Conservation (phyloP, 2,329 filamentous ascomycete species). For the Monosporascus cannonballus region DNA sequence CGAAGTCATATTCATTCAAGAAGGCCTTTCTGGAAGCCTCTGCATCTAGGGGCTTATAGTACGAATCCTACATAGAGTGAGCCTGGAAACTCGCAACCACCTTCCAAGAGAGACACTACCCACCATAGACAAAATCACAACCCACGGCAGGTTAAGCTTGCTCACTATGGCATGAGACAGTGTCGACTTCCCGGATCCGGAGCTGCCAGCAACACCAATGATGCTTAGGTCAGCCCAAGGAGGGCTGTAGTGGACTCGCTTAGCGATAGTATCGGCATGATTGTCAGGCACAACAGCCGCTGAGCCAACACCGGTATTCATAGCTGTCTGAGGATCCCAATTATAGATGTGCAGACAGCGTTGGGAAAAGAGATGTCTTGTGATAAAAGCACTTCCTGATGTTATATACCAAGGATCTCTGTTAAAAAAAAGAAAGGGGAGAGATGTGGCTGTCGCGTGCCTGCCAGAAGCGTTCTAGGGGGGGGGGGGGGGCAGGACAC, state of each 20-base stretch:
- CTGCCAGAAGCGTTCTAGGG: slow-evolving; percentile 10
- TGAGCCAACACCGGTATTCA: slow-evolving; percentile 22
- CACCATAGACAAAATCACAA: slow-evolving; percentile 96
- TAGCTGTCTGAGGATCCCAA: slow-evolving; percentile 7
- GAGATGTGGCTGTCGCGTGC: slow-evolving; percentile 7
- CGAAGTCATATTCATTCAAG: slow-evolving; percentile 90
- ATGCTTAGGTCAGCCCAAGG: slow-evolving; percentile 97
- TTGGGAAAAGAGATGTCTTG: neutral
- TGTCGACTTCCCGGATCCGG: slow-evolving; percentile 92
- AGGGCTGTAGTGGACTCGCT: slow-evolving; percentile 73
- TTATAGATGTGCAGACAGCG: neutral
- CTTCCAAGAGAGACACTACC: slow-evolving; percentile 19
- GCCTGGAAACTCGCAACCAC: slow-evolving; percentile 6
- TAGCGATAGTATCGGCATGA: slow-evolving; percentile 40
- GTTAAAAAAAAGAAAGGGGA: neutral
- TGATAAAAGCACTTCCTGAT: neutral
- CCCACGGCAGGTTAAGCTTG: slow-evolving; percentile 89
- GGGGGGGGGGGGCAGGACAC: slow-evolving; percentile 5
- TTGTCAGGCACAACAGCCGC: slow-evolving; percentile 25
- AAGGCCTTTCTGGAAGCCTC: slow-evolving; percentile 80
- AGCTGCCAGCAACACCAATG: slow-evolving; percentile 92
- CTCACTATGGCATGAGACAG: slow-evolving; percentile 86
- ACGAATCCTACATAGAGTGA: slow-evolving; percentile 67
- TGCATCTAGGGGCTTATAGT: slow-evolving; percentile 82
- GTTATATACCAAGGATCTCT: neutral